Percentiles rank a stretch among this genome's conserved stretches.
These are phyloP conservation scores for Trypanosoma melophagium DNA, from an alignment of 208 protist genomes.

Conservation along the genomic window DNA sequence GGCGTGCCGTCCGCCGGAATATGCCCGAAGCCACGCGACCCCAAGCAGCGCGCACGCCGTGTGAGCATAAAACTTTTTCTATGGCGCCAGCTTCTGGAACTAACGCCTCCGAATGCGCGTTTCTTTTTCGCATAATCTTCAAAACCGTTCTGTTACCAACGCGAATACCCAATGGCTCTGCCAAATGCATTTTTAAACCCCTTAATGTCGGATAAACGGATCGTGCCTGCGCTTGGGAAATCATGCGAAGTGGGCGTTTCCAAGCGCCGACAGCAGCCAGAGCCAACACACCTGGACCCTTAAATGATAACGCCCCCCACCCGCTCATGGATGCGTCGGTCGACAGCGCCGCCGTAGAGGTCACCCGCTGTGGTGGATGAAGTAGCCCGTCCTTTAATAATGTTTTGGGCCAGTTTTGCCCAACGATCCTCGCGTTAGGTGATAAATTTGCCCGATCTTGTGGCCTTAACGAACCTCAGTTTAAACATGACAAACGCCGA, in stretches of 20 bases:
- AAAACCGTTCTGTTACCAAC: constrained; percentile 1
- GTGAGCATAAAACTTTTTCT: neutral
- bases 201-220: neutral
- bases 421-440: too few species aligned
- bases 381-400: too few species aligned
- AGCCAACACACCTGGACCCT: neutral
- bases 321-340: too few species aligned
- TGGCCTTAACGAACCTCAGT: too few species aligned
- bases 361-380: too few species aligned
- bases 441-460: too few species aligned
- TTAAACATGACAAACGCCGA: too few species aligned
- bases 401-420: too few species aligned
- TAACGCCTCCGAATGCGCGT: neutral
- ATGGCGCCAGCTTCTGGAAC: neutral
- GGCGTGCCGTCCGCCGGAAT: constrained; percentile 8
- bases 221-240: constrained; percentile 1
- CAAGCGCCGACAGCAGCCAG: neutral
- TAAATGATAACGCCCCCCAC: neutral
- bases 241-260: neutral
- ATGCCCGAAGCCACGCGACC: neutral
- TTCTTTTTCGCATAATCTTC: neutral
- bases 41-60: neutral
- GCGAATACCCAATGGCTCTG: neutral
- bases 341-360: too few species aligned
- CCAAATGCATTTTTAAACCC: neutral